Evolutionary conservation across 305 asterid species (phyloP).

Genomic region (Solanum hybrid): DNA sequence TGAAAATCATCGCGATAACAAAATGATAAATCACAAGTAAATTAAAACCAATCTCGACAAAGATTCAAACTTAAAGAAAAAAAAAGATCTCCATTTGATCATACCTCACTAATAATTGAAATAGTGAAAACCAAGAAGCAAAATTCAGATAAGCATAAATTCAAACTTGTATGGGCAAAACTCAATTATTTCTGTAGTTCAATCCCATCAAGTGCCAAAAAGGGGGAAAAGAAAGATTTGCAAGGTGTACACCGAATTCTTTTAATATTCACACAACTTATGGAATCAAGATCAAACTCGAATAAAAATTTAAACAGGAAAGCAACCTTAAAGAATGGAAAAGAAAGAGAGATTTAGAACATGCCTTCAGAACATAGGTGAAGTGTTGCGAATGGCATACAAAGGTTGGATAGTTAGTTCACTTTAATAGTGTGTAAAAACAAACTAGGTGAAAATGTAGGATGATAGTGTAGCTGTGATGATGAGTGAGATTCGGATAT

Average conservation of each 20-base stretch:
- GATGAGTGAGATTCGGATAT: neutral
- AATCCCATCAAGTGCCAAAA: neutral
- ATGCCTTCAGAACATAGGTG: neutral
- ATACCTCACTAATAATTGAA: neutral
- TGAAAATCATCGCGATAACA: neutral
- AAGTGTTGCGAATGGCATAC: neutral
- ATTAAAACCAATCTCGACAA: neutral
- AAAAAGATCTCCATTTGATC: neutral
- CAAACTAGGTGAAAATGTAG: neutral
- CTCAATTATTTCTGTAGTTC: neutral
- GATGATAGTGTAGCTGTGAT: too few species aligned
- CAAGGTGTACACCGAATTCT: neutral
- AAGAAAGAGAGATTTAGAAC: neutral
- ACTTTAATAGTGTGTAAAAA: neutral
- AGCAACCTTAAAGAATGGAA: neutral
- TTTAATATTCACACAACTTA: neutral
- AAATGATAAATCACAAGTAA: neutral
- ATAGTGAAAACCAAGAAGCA: neutral
- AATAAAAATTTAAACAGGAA: neutral
- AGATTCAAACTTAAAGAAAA: neutral
- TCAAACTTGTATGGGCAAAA: neutral
- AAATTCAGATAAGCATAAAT: neutral
- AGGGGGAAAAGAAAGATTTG: neutral
- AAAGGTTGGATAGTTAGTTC: neutral
- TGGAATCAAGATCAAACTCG: neutral